Percentiles rank a stretch among this genome's conserved stretches.
Evolutionary conservation across 1,284 basidiomycete species (phyloP).

Genomic region (Pascua sp.): DNA sequence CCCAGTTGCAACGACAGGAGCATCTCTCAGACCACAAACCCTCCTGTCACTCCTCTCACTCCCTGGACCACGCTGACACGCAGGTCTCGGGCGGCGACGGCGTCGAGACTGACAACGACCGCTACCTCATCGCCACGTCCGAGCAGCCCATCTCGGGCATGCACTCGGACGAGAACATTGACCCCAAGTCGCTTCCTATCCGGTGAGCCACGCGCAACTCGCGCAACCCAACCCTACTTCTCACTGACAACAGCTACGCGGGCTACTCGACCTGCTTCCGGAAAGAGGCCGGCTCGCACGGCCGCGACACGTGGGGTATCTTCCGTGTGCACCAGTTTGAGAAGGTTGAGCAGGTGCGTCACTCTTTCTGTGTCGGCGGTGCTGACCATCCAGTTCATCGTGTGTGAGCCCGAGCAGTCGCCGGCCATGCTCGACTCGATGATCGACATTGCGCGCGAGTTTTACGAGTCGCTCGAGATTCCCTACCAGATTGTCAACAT

Average conservation of each 20-base stretch:
- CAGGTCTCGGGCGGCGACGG: conserved; percentile 60
- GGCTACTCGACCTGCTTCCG: conserved; percentile 92
- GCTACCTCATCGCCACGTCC: conserved; percentile 97
- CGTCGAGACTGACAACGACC: conserved; percentile 80
- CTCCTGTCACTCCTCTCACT: no score
- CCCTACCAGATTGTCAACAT: conserved; percentile 94
- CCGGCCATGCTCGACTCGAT: conserved; percentile 92
- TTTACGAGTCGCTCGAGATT: conserved; percentile 90
- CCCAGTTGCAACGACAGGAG: no score
- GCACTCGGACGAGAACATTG: conserved; percentile 96
- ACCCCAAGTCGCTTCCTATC: conserved; percentile 85
- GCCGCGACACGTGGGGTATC: conserved; percentile 98
- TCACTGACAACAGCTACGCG: conserved; percentile 51
- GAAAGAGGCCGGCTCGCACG: conserved; percentile 95
- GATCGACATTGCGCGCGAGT: conserved; percentile 83
- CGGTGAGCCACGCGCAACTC: conserved; percentile 57
- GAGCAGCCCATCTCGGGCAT: conserved; percentile 97
- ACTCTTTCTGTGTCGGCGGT: conserved; percentile 12
- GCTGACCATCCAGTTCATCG: conserved; percentile 67
- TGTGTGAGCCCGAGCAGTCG: conserved; percentile 89
- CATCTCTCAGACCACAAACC: no score
- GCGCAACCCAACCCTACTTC: no score
- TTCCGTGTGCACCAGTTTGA: conserved; percentile 99
- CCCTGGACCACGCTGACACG: not conserved
- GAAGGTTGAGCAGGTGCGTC: conserved; percentile 73